Base-by-base conservation (phyloP, 768 basidiomycete genomes). In the Gautieria morchelliformis region DNA sequence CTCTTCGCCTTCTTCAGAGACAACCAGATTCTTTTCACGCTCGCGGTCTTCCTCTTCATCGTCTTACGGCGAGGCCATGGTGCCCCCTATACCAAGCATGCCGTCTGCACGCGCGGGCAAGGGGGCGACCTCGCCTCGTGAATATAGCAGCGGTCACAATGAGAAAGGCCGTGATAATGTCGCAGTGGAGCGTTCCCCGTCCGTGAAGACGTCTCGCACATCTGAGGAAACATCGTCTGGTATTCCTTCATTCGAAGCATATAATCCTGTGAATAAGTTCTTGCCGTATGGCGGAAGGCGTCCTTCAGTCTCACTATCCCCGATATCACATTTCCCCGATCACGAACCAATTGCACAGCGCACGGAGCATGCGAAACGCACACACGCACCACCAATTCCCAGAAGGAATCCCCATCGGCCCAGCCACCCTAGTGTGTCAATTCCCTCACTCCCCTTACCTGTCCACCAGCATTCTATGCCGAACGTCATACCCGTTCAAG, bases 1-100 rank as follows among this genome's bases (percentile, higher is more conserved):
- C 0, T 81, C 85, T 0, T 87, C 84, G 1, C 82, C 65, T 83
- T 82, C 65, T 69, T 75, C 48, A 71, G 70, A 42, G 72, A 80
- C 0, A 69, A 72, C 52, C 78, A 78, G 0, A 67, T 49, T 57
- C 37, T 57, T 57, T 27, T 57, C 56, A 9, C 56, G 56, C 35
- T 57, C 56, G 48, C 45, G 56, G 0, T 74, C 74, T 10, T 84
- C 83, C 0, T 85, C 84, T 0, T 66, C 76, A 0, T 81, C 84
- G 0, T 86, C 86, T 2, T 75, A 74, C 41, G 77, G 75, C 0
- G 76, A 76, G 4, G 72, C 74, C 24, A 60, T 66, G 0, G 30
- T 27, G 14, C 62, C 78, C 1, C 78, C 76, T 2, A 45, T 74
- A 45, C 76, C 78, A 5, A 67, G 64, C 15, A 10, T 60, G 20